Base-by-base conservation (phyloP, 257 asterid genomes). In the Marsdenia floribunda region DNA sequence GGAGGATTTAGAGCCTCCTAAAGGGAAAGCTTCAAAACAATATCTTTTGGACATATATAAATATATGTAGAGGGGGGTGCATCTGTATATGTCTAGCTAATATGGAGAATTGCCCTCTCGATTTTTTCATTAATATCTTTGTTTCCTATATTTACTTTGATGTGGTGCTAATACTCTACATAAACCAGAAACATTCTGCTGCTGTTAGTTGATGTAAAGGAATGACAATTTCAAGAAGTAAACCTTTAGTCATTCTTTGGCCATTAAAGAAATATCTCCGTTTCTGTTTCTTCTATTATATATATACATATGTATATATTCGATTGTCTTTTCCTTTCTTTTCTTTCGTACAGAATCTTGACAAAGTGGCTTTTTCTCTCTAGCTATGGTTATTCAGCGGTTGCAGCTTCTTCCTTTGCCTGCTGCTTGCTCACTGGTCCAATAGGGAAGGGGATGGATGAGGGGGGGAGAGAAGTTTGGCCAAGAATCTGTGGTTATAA, bases 1-100 rank as follows among this genome's bases (percentile, higher is more conserved):
- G 83, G 85, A 76, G 85, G 76, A 75, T 73, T 44, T 44, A 44
- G 63, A 38, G 72, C 65, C 77, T 75, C 84, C 76, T 80, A 55
- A 50, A 74, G 75, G 60, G 77, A 46, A 54, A 79, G 75, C 71
- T 74, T 70, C 70, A 49, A 72, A 68, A 75, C 80, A 79, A 73
- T 78, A 44, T 65, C 70, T 75, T 77, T 85, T 83, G 92, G 85
- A 86, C 86, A 82, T 84, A 72, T 52, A 78, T 40, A 81, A 53
- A 75, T 81, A 54, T 66, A 63, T 78, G 87, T 82, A 87, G 82
- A 80, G 82, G 89, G 89, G 82, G 89, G 89, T 74, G 88, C 77
- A 78, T 85, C 65, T 83, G 82, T 82, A 76, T 79, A 53, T 82
- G 79, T 84, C 75, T 84, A 82, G 82, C 80, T 73, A 82, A 79